These are phyloP conservation scores for Hypoxylon sp. DNA, from an alignment of 2,329 filamentous ascomycete species.

Conservation along the genomic window DNA sequence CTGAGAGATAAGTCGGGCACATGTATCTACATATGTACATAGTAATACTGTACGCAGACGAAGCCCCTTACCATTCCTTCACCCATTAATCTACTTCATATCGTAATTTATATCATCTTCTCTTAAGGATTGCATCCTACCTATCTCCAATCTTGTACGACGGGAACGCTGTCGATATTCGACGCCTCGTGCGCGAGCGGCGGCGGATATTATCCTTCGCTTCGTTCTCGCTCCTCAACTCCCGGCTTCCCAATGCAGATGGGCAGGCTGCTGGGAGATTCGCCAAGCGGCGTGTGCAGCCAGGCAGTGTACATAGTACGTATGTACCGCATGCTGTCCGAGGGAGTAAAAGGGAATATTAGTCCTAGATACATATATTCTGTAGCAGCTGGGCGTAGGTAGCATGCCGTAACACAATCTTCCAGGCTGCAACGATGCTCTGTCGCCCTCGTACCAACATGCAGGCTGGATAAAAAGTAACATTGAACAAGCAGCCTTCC, in stretches of 20 bases:
- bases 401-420: constrained; percentile 11
- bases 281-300: not conserved
- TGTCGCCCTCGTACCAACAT: not conserved
- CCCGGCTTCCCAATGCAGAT: constrained; percentile 28
- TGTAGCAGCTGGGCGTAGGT: not conserved
- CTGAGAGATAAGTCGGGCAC: too few species aligned
- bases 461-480: constrained; percentile 23
- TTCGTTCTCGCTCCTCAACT: constrained; percentile 27
- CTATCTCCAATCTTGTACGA: constrained; percentile 27
- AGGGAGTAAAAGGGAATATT: not conserved
- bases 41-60: too few species aligned
- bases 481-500: constrained; percentile 5
- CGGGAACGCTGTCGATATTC: constrained; percentile 25
- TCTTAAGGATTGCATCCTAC: constrained; percentile 12
- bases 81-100: constrained; percentile 7
- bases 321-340: not conserved
- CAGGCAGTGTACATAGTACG: not conserved
- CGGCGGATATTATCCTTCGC: constrained; percentile 13
- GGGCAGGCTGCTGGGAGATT: constrained; percentile 5
- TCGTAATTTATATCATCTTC: not conserved
- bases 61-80: not conserved
- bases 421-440: not conserved
- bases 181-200: constrained; percentile 10
- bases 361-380: not conserved
- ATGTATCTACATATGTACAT: too few species aligned